Percentiles rank a stretch among this genome's conserved stretches.
phyloP scores from a whole-genome alignment of 345 rosid genomes.

The Eucalyptus caleyi region DNA sequence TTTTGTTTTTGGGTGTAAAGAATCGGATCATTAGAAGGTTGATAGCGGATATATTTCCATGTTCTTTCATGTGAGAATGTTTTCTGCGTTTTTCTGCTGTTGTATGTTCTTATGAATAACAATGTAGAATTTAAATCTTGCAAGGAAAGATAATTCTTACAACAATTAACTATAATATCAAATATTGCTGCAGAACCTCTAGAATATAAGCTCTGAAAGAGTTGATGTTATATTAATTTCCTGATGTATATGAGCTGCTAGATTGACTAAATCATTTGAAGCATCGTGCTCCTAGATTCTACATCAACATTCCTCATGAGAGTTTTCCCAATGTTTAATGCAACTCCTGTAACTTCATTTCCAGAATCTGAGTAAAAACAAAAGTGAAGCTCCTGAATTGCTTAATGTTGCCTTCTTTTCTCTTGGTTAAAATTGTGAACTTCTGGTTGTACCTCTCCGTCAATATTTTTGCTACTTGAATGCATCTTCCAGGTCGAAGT shows the following conservation, averaged over 20 bases:
- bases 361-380: not conserved
- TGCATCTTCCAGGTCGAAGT: conserved; percentile 42
- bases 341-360: not conserved
- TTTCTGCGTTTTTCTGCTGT: not conserved
- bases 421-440: not conserved
- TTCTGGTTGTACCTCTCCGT: not conserved
- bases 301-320: not conserved
- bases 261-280: not conserved
- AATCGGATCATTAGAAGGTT: not conserved
- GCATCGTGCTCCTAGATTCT: not conserved
- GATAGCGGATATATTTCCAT: not conserved
- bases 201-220: not conserved
- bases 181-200: not conserved
- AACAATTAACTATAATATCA: not conserved
- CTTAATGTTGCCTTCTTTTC: not conserved
- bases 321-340: not conserved
- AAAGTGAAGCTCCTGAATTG: not conserved
- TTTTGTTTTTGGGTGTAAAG: not conserved
- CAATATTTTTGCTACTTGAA: not conserved
- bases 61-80: not conserved
- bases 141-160: not conserved
- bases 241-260: not conserved
- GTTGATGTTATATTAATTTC: not conserved
- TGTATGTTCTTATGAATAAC: not conserved
- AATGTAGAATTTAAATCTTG: not conserved